Evolutionary conservation across 768 basidiomycete genomes (phyloP), one percentile per base, ranked within the genome.

Genomic region (Cubamyces sp.): DNA sequence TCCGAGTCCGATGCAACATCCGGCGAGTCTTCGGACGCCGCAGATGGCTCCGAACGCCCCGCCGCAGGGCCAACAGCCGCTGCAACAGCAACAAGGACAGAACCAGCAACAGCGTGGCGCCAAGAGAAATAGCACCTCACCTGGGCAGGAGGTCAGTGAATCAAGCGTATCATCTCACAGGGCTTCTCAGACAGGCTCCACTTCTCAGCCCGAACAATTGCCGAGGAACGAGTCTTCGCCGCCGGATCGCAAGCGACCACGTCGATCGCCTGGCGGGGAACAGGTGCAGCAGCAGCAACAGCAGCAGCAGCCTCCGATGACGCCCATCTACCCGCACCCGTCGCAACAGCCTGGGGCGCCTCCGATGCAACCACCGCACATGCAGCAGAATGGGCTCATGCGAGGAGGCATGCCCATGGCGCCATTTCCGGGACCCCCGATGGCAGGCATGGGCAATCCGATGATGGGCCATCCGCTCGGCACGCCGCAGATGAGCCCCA

Each of bases 311-410:
- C 76, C 75, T 19, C 75, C 78, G 25, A 71, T 74, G 69, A 65
- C 72, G 15, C 74, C 79, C 1, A 77, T 79, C 62, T 64, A 69
- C 28, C 66, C 75, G 18, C 72, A 69, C 34, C 66, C 75, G 18
- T 71, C 74, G 8, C 50, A 62, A 1, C 66, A 71, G 30, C 75
- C 73, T 26, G 77, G 77, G 43, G 57, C 34, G 21, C 65, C 62
- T 12, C 50, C 46, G n/a, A 63, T 60, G 60, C 73, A 62, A 23
- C 74, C 45, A 21, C 45, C 71, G n/a, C 77, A 75, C 48, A 76
- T 75, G 45, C 76, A 77, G 71, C 68, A 73, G 48, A 80, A 75
- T 53, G 76, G 76, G 21, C 73, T 73, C 68, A 76, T 83, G 76
- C 68, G 77, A 54, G 45, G 68, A 7, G 66, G 57, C 40, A 73